Evolutionary conservation across 2,329 filamentous ascomycete species (phyloP).

Genomic region (Chalaropsis thielavioides): DNA sequence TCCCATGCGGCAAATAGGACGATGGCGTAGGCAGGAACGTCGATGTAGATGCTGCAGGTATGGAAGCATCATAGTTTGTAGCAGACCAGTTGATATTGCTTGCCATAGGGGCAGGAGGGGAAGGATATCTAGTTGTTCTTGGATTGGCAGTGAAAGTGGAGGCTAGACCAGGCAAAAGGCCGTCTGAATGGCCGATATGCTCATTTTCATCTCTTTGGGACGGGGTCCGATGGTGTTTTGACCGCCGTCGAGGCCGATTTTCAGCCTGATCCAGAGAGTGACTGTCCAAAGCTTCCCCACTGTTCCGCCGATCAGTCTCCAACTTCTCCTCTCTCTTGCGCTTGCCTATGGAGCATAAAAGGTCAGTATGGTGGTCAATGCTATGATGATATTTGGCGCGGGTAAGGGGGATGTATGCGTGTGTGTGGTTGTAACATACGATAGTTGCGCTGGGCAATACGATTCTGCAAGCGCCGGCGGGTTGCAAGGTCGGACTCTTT

Average conservation of each 20-base stretch:
- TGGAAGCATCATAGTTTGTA: neutral
- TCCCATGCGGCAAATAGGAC: neutral
- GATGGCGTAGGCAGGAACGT: neutral
- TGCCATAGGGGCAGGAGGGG: neutral
- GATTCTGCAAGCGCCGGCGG: constrained; percentile 64
- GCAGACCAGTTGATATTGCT: neutral
- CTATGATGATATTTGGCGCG: neutral
- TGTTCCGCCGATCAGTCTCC: constrained; percentile 5
- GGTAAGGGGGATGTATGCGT: constrained; percentile 57
- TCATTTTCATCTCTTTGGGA: neutral
- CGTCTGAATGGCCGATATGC: neutral
- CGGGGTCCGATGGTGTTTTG: neutral
- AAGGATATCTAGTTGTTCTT: neutral
- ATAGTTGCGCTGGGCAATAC: constrained; percentile 62
- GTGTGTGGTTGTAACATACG: constrained; percentile 39
- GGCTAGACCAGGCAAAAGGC: neutral
- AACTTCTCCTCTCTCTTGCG: constrained; percentile 10
- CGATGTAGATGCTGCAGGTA: neutral
- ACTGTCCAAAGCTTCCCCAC: neutral
- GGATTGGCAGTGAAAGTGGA: neutral
- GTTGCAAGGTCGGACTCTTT: constrained; percentile 97
- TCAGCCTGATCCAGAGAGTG: neutral
- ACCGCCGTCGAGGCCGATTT: neutral
- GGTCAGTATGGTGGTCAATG: neutral
- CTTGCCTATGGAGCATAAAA: constrained; percentile 8